Conservation (phyloP, 805 yeast genomes). For the Yamadazyma ubonensis region DNA sequence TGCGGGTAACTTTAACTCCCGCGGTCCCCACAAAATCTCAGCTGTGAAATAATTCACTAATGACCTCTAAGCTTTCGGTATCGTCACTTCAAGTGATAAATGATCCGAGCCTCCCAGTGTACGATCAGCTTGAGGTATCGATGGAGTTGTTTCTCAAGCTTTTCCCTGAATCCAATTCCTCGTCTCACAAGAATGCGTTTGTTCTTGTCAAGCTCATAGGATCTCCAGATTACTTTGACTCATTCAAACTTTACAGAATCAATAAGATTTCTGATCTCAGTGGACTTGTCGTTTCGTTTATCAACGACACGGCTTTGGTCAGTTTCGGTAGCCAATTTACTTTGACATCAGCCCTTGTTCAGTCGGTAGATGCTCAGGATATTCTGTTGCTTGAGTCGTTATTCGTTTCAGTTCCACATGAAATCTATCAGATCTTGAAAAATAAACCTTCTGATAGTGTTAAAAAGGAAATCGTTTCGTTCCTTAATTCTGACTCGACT, state of each 20-base stretch:
- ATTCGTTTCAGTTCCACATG: slow-evolving; percentile 47
- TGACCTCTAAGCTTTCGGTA: slow-evolving; percentile 16
- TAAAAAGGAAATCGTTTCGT: slow-evolving; percentile 31
- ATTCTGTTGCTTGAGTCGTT: slow-evolving; percentile 44
- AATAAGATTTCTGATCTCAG: slow-evolving; percentile 26
- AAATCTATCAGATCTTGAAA: slow-evolving; percentile 36
- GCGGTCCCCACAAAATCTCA: too few relatives aligned
- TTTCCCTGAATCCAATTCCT: slow-evolving; percentile 23
- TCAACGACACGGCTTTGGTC: slow-evolving; percentile 36
- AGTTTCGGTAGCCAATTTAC: slow-evolving; percentile 40
- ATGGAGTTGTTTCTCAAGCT: slow-evolving; percentile 32
- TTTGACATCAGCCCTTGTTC: slow-evolving; percentile 37
- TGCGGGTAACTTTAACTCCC: slow-evolving; percentile 10
- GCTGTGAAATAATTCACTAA: too few relatives aligned
- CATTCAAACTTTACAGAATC: slow-evolving; percentile 36
- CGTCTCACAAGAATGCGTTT: slow-evolving; percentile 17
- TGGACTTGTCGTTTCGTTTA: slow-evolving; percentile 33
- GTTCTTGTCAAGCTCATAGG: slow-evolving; percentile 40
- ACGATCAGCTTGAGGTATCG: slow-evolving; percentile 33
- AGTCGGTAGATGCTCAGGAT: slow-evolving; percentile 26
- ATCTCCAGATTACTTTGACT: slow-evolving; percentile 35
- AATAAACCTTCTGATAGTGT: slow-evolving; percentile 31
- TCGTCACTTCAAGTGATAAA: slow-evolving; percentile 32
- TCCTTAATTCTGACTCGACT: slow-evolving; percentile 10
- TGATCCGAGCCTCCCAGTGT: slow-evolving; percentile 25